A percentile compares a stretch with the other conserved stretches of the same genome.
phyloP scores from a whole-genome alignment of 2,329 filamentous ascomycete genomes.

The Scedosporium boydii region DNA sequence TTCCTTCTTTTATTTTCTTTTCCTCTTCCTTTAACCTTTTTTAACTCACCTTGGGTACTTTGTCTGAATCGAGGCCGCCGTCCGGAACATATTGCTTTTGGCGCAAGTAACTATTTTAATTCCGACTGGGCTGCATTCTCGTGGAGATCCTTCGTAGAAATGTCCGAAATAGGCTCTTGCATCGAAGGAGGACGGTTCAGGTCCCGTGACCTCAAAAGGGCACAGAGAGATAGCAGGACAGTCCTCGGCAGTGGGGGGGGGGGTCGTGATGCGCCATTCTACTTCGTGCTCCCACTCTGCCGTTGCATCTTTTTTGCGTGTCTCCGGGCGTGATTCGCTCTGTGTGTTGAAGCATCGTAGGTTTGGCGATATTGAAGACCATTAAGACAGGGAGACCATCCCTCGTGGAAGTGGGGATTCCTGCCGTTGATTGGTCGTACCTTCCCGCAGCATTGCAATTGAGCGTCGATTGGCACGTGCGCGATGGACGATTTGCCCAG shows the following conservation, averaged over 20 bases:
- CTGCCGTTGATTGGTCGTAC: neutral
- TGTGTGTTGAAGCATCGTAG: neutral
- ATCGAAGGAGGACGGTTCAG: neutral
- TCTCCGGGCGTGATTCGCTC: neutral
- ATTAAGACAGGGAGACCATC: neutral
- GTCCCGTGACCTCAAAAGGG: neutral
- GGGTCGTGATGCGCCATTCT: neutral
- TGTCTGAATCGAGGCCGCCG: no score
- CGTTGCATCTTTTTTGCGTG: neutral
- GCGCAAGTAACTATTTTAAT: no score
- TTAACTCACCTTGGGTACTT: no score
- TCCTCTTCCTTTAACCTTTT: no score
- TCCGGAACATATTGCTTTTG: no score
- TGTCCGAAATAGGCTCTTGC: no score
- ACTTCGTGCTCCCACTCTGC: neutral
- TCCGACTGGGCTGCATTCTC: no score
- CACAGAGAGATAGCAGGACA: neutral
- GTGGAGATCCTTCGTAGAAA: no score
- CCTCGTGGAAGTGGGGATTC: neutral
- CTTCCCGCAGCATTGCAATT: neutral
- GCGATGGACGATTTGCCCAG: neutral
- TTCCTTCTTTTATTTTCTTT: no score
- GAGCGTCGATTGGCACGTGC: constrained; percentile 1
- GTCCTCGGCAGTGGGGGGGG: neutral
- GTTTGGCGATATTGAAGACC: neutral